Base-by-base conservation (phyloP, 2,329 filamentous ascomycete genomes). In the Zasmidium angulare region DNA sequence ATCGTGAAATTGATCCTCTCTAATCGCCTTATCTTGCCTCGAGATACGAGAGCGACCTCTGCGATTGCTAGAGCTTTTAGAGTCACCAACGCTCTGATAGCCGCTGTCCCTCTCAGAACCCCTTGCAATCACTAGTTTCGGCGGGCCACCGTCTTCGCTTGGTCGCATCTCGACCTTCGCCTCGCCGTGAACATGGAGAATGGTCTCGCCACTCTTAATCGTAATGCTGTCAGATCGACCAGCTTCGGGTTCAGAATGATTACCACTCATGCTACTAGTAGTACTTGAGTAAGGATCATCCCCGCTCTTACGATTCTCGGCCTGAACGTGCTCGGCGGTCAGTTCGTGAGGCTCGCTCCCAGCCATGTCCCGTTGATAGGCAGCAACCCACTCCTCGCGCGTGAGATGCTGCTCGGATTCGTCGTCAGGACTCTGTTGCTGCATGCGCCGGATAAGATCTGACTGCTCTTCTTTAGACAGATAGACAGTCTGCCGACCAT, bases 281-380 rank as follows among this genome's bases (percentile, higher is more conserved):
- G 66, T 59, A 29, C 64, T 62, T 21, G 63, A 65, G 47, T 60
- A 55, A 47, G 62, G 54, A 14, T 54, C 57, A 21, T 61, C 58
- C 21, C 56, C 60, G 1, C 64, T 60, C 21, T 62, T 61, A 12
- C 63, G 64, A 6, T 59, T 54, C 26, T 62, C 40, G 26, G 59
- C 31, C 46, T 67, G 64, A 53, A 72, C 63, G 48, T 71, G 69
- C 48, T 69, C 66, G 3, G 69, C 69, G 11, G 68, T 71, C n/a
- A 71, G 58, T 22, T 67, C 63, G 21, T 65, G 52, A 1, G 59
- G 54, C 23, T 63, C 62, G 23, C 52, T 58, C 29, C 68, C 70
- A 24, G 62, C 53, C 43, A 64, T 58, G 9, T 58, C 53, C 17
- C 62, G 56, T 55, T 71, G 69, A 31, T 72, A 71, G 20, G 59